These are phyloP conservation scores for Clitoria ternatea DNA, from an alignment of 306 rosid genomes.

Conservation along the genomic window DNA sequence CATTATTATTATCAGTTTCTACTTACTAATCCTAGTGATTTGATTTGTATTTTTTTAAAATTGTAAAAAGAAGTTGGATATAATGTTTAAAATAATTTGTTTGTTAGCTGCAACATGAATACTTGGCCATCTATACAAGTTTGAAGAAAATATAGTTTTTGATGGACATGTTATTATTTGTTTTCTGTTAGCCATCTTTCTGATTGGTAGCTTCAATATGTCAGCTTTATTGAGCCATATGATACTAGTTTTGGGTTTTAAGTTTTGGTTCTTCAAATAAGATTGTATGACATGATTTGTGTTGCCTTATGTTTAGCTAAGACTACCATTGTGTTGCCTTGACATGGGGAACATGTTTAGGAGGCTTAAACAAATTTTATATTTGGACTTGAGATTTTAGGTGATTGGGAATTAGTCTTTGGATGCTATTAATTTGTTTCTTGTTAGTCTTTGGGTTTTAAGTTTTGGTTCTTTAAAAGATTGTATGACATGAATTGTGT, in stretches of 20 bases:
- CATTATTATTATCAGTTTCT: neutral
- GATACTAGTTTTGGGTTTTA: conserved; percentile 54
- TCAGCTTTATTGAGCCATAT: conserved; percentile 86
- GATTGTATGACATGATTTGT: too few species aligned
- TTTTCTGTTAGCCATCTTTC: neutral
- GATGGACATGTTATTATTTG: neutral
- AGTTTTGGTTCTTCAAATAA: too few species aligned
- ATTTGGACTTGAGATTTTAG: too few species aligned
- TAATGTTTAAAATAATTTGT: neutral
- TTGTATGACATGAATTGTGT: too few species aligned
- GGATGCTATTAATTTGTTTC: too few species aligned
- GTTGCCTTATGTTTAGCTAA: too few species aligned
- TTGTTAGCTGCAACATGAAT: neutral
- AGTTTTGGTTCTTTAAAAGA: too few species aligned
- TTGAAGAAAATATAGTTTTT: neutral
- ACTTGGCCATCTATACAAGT: neutral
- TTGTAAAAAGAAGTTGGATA: neutral
- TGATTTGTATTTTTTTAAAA: neutral
- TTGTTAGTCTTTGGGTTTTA: too few species aligned
- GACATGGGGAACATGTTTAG: too few species aligned
- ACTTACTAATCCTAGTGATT: neutral
- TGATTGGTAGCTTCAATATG: conserved; percentile 26
- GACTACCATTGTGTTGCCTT: too few species aligned
- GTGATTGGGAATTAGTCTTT: too few species aligned
- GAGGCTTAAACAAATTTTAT: too few species aligned